Evolutionary conservation across 768 basidiomycete genomes (phyloP).

Genomic region (Pluteus cervinus): DNA sequence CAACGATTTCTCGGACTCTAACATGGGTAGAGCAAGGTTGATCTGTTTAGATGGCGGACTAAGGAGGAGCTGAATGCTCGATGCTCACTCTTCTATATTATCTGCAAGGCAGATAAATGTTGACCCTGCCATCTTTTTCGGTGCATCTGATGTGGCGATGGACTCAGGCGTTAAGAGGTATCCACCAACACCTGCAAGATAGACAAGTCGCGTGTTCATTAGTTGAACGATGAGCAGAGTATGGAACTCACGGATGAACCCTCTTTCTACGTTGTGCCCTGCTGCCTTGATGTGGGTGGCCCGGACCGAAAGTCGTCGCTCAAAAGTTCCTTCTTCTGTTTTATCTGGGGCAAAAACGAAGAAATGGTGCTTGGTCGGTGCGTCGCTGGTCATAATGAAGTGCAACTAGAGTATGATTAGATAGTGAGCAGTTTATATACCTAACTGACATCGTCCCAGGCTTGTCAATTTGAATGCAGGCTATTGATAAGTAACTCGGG

Average conservation of each 20-base stretch:
- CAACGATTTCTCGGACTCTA: conserved; percentile 32
- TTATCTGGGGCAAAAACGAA: conserved; percentile 55
- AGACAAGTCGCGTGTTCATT: not conserved
- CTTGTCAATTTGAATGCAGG: no score
- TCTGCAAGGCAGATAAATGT: conserved; percentile 49
- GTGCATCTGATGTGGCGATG: conserved; percentile 32
- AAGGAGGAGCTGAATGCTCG: conserved; percentile 8
- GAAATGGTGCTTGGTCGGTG: conserved; percentile 38
- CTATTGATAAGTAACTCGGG: no score
- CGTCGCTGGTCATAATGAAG: no score
- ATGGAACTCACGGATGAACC: conserved; percentile 43
- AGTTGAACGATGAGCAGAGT: not conserved
- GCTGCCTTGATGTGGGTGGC: conserved; percentile 43
- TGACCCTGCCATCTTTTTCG: conserved; percentile 59
- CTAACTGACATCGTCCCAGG: no score
- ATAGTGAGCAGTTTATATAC: no score
- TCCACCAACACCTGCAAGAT: conserved; percentile 46
- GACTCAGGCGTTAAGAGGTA: conserved; percentile 56
- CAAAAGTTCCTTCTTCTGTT: conserved; percentile 50
- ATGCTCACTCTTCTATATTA: conserved; percentile 39
- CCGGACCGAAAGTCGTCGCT: conserved; percentile 52
- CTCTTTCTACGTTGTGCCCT: conserved; percentile 31
- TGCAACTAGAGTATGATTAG: no score
- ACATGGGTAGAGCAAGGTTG: not conserved
- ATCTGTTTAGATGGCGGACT: conserved; percentile 8